These are phyloP conservation scores for Metschnikowia gruessii DNA, from an alignment of 805 yeast species.

Conservation along the genomic window DNA sequence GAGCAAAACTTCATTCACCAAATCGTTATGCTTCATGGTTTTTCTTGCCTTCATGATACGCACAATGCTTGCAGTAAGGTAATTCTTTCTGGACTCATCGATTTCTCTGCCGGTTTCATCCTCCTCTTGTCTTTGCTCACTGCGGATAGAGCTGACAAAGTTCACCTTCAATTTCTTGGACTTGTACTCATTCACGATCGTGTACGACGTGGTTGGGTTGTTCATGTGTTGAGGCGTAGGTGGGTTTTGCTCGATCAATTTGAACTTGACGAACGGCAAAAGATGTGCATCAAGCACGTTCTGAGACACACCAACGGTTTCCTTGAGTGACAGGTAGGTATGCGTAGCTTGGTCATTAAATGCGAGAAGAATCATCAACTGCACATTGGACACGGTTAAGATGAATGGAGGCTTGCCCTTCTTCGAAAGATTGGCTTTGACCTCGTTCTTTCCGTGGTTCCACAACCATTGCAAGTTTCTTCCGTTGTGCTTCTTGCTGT, in stretches of 20 bases:
- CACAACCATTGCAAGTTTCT: constrained; percentile 93
- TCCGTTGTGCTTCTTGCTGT: constrained; percentile 75
- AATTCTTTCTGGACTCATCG: constrained; percentile 80
- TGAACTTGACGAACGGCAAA: constrained; percentile 74
- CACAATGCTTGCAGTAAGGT: constrained; percentile 89
- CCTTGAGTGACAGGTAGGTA: constrained; percentile 57
- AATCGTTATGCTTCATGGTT: constrained; percentile 68
- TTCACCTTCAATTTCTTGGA: constrained; percentile 82
- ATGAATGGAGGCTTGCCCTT: constrained; percentile 78
- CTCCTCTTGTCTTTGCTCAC: constrained; percentile 64
- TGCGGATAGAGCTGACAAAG: constrained; percentile 58
- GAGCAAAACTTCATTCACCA: constrained; percentile 83
- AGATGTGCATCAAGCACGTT: constrained; percentile 74
- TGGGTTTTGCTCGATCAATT: constrained; percentile 66
- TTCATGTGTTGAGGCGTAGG: constrained; percentile 52
- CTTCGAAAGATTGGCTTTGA: constrained; percentile 79
- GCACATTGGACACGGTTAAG: constrained; percentile 80
- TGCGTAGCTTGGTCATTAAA: constrained; percentile 67
- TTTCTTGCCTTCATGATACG: constrained; percentile 95
- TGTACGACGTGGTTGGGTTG: constrained; percentile 52
- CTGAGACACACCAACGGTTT: constrained; percentile 63
- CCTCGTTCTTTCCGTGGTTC: constrained; percentile 90
- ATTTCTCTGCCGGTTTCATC: constrained; percentile 78
- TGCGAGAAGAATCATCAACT: constrained; percentile 82
- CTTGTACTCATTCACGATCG: constrained; percentile 77